Conservation (phyloP, 1,284 basidiomycete species). For the Ustilago sp. region DNA sequence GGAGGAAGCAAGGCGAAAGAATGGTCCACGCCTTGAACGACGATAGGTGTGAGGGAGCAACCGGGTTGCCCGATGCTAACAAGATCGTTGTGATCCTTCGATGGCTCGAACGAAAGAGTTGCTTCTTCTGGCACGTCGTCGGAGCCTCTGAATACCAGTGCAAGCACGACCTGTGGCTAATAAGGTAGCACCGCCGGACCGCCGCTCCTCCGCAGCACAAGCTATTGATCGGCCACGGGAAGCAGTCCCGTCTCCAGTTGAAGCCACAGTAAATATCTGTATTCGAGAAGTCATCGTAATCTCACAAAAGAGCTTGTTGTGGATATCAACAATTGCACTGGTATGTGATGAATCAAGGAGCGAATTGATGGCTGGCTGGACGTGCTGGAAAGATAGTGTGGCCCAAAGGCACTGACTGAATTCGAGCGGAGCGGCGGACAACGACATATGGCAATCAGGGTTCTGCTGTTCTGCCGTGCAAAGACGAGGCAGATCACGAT, state of each 20-base stretch:
- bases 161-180: not conserved
- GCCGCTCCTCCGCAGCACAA: conserved; percentile 2
- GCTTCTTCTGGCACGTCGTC: conserved; percentile 1
- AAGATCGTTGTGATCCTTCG: not conserved
- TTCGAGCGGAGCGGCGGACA: conserved; percentile 4
- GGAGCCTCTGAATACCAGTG: not conserved
- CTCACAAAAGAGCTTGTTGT: too few relatives aligned
- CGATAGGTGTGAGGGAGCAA: not conserved
- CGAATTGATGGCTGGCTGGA: not conserved
- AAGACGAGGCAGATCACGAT: not conserved
- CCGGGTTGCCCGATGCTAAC: not conserved
- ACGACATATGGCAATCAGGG: conserved; percentile 1
- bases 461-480: not conserved
- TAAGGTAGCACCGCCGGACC: conserved; percentile 1
- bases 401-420: not conserved
- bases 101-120: not conserved
- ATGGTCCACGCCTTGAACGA: not conserved
- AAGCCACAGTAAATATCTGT: too few relatives aligned
- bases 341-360: too few relatives aligned
- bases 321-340: too few relatives aligned
- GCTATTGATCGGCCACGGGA: not conserved
- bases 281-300: too few relatives aligned
- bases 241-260: not conserved
- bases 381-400: not conserved
- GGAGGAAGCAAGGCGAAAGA: not conserved